These are phyloP conservation scores for Periconia sp. DNA, from an alignment of 2,329 filamentous ascomycete genomes.

Conservation along the genomic window DNA sequence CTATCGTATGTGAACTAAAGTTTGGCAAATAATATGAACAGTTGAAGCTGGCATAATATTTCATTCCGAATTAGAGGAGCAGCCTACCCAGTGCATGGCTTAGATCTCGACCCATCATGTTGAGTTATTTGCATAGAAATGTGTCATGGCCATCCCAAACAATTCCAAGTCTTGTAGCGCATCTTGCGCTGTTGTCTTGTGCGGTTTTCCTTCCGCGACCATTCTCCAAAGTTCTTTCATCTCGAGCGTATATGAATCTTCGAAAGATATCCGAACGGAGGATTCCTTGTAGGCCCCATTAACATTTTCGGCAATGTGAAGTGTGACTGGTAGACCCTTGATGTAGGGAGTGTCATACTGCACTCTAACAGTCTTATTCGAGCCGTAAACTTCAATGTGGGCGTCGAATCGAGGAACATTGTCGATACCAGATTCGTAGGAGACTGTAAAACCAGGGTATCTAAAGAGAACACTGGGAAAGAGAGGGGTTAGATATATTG, in stretches of 20 bases:
- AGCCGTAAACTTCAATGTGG: slow-evolving; percentile 59
- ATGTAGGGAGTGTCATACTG: slow-evolving; percentile 64
- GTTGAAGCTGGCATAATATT: too few species aligned
- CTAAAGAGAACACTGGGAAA: slow-evolving; percentile 16
- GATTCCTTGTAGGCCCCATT: slow-evolving; percentile 44
- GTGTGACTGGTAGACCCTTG: slow-evolving; percentile 58
- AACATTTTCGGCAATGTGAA: slow-evolving; percentile 7
- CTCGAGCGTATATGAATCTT: slow-evolving; percentile 55
- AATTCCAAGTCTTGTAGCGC: slow-evolving; percentile 49
- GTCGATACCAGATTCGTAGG: slow-evolving; percentile 64
- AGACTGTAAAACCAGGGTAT: slow-evolving; percentile 54
- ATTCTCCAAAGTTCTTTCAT: slow-evolving; percentile 32
- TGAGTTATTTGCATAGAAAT: slow-evolving; percentile 1
- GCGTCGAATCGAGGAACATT: slow-evolving; percentile 61
- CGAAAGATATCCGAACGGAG: slow-evolving; percentile 53
- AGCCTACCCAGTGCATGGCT: background rate
- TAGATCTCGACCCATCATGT: too few species aligned
- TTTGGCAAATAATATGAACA: too few species aligned
- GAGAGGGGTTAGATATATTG: background rate
- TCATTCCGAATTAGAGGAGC: background rate
- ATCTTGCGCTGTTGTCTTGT: slow-evolving; percentile 52
- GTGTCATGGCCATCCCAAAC: slow-evolving; percentile 38
- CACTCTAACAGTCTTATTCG: slow-evolving; percentile 61
- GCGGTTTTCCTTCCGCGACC: slow-evolving; percentile 44
- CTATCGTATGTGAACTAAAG: too few species aligned